Evolutionary conservation across 2,329 filamentous ascomycete species (phyloP).

Genomic region (Furcasterigmium furcatum): DNA sequence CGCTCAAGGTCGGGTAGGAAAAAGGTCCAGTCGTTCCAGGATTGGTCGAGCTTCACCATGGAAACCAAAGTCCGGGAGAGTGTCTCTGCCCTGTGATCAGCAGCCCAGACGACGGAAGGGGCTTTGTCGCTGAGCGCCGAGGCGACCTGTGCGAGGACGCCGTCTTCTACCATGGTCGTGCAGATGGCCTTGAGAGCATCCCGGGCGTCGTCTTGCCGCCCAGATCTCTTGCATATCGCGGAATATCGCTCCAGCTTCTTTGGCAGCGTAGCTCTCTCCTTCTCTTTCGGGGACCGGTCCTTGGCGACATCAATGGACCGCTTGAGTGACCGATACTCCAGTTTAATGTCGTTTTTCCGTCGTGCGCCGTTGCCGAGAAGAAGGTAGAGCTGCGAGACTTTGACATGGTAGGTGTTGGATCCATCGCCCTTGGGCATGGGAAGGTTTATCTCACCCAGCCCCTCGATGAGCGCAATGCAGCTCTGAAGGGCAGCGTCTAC

Average conservation of each 20-base stretch:
- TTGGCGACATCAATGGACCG: slow-evolving; percentile 63
- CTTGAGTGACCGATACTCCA: slow-evolving; percentile 54
- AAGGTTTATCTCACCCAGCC: slow-evolving; percentile 38
- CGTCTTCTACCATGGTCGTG: slow-evolving; percentile 56
- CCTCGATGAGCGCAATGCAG: slow-evolving; percentile 49
- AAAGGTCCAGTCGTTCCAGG: slow-evolving; percentile 54
- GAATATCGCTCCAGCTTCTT: slow-evolving; percentile 66
- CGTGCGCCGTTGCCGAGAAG: slow-evolving; percentile 39
- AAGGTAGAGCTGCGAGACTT: slow-evolving; percentile 71
- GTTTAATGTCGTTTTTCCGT: slow-evolving; percentile 28
- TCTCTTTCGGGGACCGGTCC: slow-evolving; percentile 49
- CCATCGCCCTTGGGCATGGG: slow-evolving; percentile 20
- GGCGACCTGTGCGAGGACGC: slow-evolving; percentile 52
- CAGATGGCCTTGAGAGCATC: slow-evolving; percentile 59
- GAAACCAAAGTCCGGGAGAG: slow-evolving; percentile 58
- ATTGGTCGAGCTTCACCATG: slow-evolving; percentile 56
- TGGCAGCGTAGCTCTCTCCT: slow-evolving; percentile 55
- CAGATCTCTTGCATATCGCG: slow-evolving; percentile 52
- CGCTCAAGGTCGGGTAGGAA: slow-evolving; percentile 49
- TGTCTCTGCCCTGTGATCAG: slow-evolving; percentile 42
- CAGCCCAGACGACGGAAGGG: slow-evolving; percentile 50
- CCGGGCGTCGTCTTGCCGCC: slow-evolving; percentile 54
- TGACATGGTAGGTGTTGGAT: slow-evolving; percentile 51
- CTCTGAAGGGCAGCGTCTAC: slow-evolving; percentile 57
- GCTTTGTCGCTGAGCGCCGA: slow-evolving; percentile 44